A percentile compares a stretch with the other conserved stretches of the same genome.
These are phyloP conservation scores for Epichloe scottii DNA, from an alignment of 2,329 filamentous ascomycete species.

Conservation along the genomic window DNA sequence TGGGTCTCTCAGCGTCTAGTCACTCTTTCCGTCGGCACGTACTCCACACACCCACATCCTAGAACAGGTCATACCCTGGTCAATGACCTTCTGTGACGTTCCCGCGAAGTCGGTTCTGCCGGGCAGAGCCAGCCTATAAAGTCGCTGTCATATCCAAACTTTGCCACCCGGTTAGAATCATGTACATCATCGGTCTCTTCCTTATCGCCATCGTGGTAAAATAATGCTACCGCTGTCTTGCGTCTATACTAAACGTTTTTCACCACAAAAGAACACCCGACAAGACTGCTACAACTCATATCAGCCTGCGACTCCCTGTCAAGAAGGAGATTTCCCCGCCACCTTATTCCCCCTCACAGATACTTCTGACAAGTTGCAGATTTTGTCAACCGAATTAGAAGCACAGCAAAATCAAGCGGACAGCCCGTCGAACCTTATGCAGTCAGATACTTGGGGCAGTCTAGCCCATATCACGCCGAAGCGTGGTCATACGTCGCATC, in stretches of 20 bases:
- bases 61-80: constrained; percentile 3
- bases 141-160: constrained; percentile 1
- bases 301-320: not conserved
- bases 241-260: not conserved
- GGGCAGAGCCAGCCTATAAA: constrained; percentile 6
- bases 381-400: not conserved
- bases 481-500: constrained; percentile 32
- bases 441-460: constrained; percentile 29
- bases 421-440: constrained; percentile 21
- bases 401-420: not conserved
- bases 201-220: not conserved
- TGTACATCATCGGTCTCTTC: not conserved
- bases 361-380: not conserved
- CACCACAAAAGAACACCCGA: not conserved
- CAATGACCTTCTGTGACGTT: constrained; percentile 7
- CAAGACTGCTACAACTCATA: not conserved
- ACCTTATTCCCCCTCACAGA: not conserved
- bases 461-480: constrained; percentile 26
- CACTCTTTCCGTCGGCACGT: not conserved
- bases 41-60: too few relatives aligned
- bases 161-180: constrained; percentile 1
- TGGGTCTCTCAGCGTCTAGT: not conserved
- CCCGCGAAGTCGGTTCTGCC: constrained; percentile 6
- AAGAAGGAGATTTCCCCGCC: not conserved
- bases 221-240: not conserved